phyloP scores from a whole-genome alignment of 2,329 filamentous ascomycete genomes.

The Colletotrichum euphorbiae region DNA sequence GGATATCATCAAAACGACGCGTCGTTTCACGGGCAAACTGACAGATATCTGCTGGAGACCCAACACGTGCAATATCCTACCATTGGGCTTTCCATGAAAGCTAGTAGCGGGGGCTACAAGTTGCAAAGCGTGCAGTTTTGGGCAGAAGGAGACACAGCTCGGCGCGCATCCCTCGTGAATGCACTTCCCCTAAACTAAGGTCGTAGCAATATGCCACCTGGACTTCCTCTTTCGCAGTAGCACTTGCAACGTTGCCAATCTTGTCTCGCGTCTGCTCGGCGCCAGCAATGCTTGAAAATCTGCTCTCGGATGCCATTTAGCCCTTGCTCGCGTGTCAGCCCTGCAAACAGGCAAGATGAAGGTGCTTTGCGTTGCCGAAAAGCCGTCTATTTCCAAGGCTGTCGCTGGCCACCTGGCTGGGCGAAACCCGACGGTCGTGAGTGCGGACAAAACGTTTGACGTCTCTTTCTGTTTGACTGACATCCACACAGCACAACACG shows the following conservation, averaged over 20 bases:
- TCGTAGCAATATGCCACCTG: slow-evolving; percentile 6
- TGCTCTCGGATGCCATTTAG: background rate
- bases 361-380: slow-evolving; percentile 68
- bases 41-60: background rate
- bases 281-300: background rate
- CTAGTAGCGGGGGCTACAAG: background rate
- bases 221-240: slow-evolving; percentile 6
- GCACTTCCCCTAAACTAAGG: slow-evolving; percentile 5
- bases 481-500: slow-evolving; percentile 69
- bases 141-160: background rate
- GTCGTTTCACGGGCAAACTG: background rate
- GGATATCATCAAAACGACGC: background rate
- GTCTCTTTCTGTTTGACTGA: slow-evolving; percentile 43
- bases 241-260: background rate
- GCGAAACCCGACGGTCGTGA: slow-evolving; percentile 76
- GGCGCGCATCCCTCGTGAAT: slow-evolving; percentile 18
- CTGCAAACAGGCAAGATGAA: slow-evolving; percentile 55
- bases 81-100: too few relatives aligned
- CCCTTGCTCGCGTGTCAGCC: background rate
- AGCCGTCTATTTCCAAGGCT: slow-evolving; percentile 95
- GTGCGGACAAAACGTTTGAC: slow-evolving; percentile 46
- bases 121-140: background rate
- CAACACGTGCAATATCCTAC: background rate
- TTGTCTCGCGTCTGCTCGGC: background rate
- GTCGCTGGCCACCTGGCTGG: slow-evolving; percentile 91